Conservation (phyloP, 169 alveolate species). For the Eimeria acervulina region DNA sequence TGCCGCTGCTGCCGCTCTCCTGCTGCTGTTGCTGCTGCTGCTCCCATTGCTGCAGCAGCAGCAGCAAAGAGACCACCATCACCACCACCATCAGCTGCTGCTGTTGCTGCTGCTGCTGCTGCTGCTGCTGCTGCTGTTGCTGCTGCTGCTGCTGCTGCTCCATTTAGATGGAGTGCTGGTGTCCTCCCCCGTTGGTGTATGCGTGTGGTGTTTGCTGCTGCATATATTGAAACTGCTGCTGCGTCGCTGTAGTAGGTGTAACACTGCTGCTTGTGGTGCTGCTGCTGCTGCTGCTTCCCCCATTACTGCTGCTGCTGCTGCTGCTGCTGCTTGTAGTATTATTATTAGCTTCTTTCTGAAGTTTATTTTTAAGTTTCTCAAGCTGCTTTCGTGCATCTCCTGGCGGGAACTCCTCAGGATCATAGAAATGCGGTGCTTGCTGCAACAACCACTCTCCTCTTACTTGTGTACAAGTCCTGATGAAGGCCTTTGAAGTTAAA, state of each 20-base stretch:
- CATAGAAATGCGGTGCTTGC: slow-evolving; percentile 94
- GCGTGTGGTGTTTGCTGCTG: neutral
- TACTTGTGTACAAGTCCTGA: slow-evolving; percentile 96
- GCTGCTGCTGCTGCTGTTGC: slow-evolving; percentile 18
- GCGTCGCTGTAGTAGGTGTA: neutral
- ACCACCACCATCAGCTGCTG: neutral
- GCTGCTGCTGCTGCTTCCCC: neutral
- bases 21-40: too few relatives aligned
- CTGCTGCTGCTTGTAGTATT: neutral
- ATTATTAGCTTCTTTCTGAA: neutral
- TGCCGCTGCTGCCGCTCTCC: too few relatives aligned
- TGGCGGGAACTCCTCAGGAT: slow-evolving; percentile 90
- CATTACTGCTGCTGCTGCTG: slow-evolving; percentile 27
- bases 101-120: neutral
- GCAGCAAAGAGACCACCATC: too few relatives aligned
- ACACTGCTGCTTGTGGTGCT: neutral
- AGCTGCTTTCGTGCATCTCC: slow-evolving; percentile 75
- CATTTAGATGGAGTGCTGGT: too few relatives aligned
- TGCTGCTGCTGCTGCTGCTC: neutral
- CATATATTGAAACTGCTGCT: neutral
- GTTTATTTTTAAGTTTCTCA: neutral
- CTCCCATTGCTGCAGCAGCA: too few relatives aligned
- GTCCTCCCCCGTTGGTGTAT: too few relatives aligned
- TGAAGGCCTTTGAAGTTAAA: slow-evolving; percentile 97
- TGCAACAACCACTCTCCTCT: slow-evolving; percentile 96